Evolutionary conservation across 2,329 filamentous ascomycete species (phyloP).

Genomic region (Talaromyces sp.): DNA sequence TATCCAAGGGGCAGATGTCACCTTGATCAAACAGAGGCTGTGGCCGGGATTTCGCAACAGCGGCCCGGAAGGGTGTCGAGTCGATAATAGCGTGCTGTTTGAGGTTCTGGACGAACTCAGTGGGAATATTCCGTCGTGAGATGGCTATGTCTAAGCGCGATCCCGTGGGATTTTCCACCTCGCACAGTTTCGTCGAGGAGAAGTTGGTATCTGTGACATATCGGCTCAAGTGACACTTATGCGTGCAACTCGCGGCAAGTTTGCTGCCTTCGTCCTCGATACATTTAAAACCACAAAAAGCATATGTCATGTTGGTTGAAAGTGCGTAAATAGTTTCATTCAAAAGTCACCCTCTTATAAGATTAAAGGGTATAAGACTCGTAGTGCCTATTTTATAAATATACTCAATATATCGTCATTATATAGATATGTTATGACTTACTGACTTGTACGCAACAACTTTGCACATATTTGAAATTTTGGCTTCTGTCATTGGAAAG

Average conservation of each 20-base stretch:
- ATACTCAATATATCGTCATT: neutral
- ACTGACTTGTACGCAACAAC: neutral
- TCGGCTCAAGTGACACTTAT: neutral
- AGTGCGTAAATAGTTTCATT: neutral
- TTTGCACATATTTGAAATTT: too few species aligned
- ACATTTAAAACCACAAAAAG: neutral
- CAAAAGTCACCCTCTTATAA: neutral
- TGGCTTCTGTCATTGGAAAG: too few species aligned
- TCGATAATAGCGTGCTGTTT: conserved; percentile 41
- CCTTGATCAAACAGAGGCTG: conserved; percentile 30
- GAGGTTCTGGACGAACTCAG: conserved; percentile 36
- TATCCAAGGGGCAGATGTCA: conserved; percentile 29
- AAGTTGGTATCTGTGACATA: neutral
- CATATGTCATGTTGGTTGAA: neutral
- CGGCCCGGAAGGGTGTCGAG: conserved; percentile 30
- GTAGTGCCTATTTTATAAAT: neutral
- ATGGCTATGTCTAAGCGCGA: neutral
- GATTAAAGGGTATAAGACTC: neutral
- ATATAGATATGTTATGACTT: neutral
- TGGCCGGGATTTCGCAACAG: conserved; percentile 28
- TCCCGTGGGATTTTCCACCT: neutral
- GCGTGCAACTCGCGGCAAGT: neutral
- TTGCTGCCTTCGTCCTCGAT: neutral
- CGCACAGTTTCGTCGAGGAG: neutral
- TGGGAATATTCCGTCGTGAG: conserved; percentile 5